Conservation (phyloP, 1,284 basidiomycete genomes). For the Marasmius tenuissimus region DNA sequence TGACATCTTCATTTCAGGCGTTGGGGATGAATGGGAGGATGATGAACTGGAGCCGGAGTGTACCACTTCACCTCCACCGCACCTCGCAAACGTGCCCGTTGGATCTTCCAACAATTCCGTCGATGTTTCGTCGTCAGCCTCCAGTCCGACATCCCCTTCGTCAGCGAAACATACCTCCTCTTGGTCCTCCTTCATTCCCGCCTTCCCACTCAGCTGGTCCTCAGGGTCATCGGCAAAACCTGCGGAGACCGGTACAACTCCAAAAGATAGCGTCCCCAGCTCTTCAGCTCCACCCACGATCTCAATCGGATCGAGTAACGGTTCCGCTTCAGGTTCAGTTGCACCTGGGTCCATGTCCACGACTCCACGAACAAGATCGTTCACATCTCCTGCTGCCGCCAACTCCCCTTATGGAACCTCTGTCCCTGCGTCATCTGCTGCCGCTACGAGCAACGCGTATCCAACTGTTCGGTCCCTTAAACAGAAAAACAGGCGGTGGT, state of each 20-base stretch:
- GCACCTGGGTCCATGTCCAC: slow-evolving; percentile 6
- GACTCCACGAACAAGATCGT: slow-evolving; percentile 10
- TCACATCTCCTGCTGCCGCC: slow-evolving; percentile 21
- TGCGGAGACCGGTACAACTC: slow-evolving; percentile 3
- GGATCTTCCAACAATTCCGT: not conserved
- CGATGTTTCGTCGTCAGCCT: too few relatives aligned
- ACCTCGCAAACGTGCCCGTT: not conserved
- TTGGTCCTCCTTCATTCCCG: slow-evolving; percentile 14
- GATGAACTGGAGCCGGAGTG: not conserved
- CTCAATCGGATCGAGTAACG: slow-evolving; percentile 19
- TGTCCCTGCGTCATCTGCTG: slow-evolving; percentile 14
- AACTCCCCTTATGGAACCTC: slow-evolving; percentile 6
- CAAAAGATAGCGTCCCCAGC: slow-evolving; percentile 23
- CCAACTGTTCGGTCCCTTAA: slow-evolving; percentile 18
- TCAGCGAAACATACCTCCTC: not conserved
- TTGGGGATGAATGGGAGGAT: not conserved
- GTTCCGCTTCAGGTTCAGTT: not conserved
- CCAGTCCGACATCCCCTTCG: not conserved
- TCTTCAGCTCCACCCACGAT: slow-evolving; percentile 16
- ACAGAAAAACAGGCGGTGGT: slow-evolving; percentile 17
- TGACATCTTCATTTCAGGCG: not conserved
- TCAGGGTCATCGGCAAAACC: slow-evolving; percentile 36
- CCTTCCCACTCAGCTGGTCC: slow-evolving; percentile 32
- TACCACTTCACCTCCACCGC: not conserved
- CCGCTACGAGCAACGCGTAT: slow-evolving; percentile 6